Percentiles rank a stretch among this genome's conserved stretches.
Conservation (phyloP, 192 early-diverging fungal genomes). For the Linnemannia exigua region DNA sequence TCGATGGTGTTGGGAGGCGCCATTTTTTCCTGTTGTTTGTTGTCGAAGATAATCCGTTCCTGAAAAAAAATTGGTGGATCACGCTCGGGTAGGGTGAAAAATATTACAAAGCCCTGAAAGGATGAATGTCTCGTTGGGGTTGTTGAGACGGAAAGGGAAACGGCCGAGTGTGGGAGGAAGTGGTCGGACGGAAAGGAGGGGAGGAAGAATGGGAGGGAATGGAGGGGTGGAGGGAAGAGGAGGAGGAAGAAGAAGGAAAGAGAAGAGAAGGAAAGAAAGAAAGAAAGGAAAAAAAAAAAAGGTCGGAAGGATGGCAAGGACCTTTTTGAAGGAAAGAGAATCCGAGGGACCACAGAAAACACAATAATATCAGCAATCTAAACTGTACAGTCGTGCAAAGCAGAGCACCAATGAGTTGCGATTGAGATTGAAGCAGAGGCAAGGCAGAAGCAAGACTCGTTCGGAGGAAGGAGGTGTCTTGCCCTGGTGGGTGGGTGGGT, state of each 20-base stretch:
- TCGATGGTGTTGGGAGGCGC: conserved; percentile 59
- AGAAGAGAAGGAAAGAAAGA: neutral
- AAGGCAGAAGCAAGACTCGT: neutral
- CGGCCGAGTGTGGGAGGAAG: neutral
- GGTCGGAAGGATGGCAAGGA: neutral
- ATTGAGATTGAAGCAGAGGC: conserved; percentile 18
- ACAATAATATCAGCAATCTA: neutral
- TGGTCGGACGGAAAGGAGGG: neutral
- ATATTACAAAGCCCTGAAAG: neutral
- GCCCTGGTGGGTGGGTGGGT: neutral
- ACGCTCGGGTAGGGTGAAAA: neutral
- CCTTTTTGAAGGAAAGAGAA: neutral
- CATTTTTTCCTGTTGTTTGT: conserved; percentile 33
- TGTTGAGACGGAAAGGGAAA: neutral
- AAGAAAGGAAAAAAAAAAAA: neutral
- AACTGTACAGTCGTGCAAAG: neutral
- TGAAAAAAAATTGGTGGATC: conserved; percentile 8
- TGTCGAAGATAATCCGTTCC: conserved; percentile 28
- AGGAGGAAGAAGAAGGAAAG: neutral
- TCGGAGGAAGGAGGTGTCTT: neutral
- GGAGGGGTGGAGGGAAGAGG: neutral
- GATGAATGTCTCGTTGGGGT: conserved; percentile 6
- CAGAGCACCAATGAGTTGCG: neutral
- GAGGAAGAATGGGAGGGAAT: neutral
- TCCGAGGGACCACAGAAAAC: neutral